A percentile compares a stretch with the other conserved stretches of the same genome.
Evolutionary conservation across 2,329 filamentous ascomycete genomes (phyloP).

Genomic region (Raffaelea ambrosiae): DNA sequence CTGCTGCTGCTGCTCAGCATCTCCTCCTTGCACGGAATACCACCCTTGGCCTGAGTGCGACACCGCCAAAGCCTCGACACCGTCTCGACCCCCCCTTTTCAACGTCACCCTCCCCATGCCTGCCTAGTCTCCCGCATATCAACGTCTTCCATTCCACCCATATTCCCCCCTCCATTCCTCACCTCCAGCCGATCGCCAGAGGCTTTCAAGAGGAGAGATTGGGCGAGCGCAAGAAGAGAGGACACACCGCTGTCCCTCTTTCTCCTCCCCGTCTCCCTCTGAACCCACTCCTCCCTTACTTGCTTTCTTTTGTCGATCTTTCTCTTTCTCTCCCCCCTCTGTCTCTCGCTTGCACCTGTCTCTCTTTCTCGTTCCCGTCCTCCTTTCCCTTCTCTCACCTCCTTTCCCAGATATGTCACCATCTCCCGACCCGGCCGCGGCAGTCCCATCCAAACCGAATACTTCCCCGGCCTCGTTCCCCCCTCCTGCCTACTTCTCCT

Average conservation of each 20-base stretch:
- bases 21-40: too few species aligned
- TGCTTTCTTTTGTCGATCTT: conserved; percentile 4
- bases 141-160: too few species aligned
- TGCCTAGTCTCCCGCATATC: too few species aligned
- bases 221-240: background rate
- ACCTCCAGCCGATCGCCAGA: too few species aligned
- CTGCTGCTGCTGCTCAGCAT: too few species aligned
- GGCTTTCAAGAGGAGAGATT: too few species aligned
- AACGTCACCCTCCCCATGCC: too few species aligned
- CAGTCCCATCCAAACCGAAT: background rate
- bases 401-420: conserved; percentile 7
- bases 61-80: too few species aligned
- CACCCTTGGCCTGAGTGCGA: too few species aligned
- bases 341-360: too few species aligned
- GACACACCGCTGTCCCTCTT: background rate
- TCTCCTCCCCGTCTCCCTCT: background rate
- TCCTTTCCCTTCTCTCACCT: background rate
- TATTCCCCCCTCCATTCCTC: too few species aligned
- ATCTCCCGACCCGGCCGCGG: conserved; percentile 1
- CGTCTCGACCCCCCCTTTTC: too few species aligned
- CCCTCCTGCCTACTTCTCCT: background rate
- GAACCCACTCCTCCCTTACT: background rate
- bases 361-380: background rate
- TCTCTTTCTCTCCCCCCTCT: conserved; percentile 3
- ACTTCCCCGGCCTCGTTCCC: background rate